These are phyloP conservation scores for Monilinia polystroma DNA, from an alignment of 2,329 filamentous ascomycete genomes.

Conservation along the genomic window DNA sequence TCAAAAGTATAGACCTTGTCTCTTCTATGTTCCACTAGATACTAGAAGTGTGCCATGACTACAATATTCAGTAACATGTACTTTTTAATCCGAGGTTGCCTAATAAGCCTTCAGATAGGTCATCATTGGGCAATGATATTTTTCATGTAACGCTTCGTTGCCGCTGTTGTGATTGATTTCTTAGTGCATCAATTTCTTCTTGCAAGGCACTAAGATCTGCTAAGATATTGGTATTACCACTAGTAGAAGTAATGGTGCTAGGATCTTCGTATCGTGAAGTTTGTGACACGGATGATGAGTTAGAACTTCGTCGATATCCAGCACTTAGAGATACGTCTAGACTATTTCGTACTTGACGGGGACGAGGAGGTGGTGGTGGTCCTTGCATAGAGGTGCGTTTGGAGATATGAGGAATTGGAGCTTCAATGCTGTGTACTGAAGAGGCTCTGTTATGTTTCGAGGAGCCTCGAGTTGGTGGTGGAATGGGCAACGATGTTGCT, in stretches of 20 bases:
- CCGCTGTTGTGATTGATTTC: constrained; percentile 43
- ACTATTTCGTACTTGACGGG: constrained; percentile 43
- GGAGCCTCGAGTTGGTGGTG: constrained; percentile 42
- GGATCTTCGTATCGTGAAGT: constrained; percentile 35
- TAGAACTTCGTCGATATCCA: constrained; percentile 32
- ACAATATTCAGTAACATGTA: background rate
- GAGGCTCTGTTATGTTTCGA: constrained; percentile 33
- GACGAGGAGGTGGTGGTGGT: constrained; percentile 44
- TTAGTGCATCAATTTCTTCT: constrained; percentile 70
- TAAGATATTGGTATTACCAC: constrained; percentile 57
- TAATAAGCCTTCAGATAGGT: background rate
- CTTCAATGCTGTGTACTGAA: constrained; percentile 35
- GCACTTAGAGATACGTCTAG: constrained; percentile 32
- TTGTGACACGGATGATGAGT: constrained; percentile 31
- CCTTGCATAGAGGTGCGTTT: constrained; percentile 36
- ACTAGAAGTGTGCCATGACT: background rate
- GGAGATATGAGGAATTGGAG: constrained; percentile 14
- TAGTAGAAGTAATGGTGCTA: constrained; percentile 32
- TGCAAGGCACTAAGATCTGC: constrained; percentile 71
- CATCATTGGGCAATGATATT: background rate
- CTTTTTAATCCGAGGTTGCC: background rate
- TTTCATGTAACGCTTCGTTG: constrained; percentile 22
- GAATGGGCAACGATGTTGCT: constrained; percentile 42
- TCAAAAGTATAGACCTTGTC: background rate
- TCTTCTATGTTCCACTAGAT: background rate